A percentile compares a stretch with the other conserved stretches of the same genome.
phyloP scores from a whole-genome alignment of 345 rosid genomes.

The Populus davidiana region DNA sequence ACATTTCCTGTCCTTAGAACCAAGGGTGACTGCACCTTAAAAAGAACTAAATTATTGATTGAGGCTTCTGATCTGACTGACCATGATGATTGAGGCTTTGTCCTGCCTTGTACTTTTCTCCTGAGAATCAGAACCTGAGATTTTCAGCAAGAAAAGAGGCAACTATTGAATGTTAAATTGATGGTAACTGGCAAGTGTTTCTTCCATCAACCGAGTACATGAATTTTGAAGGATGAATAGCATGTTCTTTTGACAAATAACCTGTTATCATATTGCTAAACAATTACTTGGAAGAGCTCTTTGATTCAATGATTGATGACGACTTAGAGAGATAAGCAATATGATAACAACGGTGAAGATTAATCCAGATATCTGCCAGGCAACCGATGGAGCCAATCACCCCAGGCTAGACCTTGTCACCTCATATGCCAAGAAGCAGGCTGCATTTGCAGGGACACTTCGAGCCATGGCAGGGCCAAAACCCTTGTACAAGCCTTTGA shows the following conservation, averaged over 20 bases:
- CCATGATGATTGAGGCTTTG: not conserved
- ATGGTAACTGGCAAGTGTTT: slow-evolving; percentile 13
- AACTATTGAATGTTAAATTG: not conserved
- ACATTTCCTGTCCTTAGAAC: not conserved
- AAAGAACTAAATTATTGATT: not conserved
- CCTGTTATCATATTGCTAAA: slow-evolving; percentile 14
- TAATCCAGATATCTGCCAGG: not conserved
- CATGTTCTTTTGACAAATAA: not conserved
- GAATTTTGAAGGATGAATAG: slow-evolving; percentile 7
- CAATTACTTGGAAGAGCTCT: slow-evolving; percentile 1
- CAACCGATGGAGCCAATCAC: slow-evolving; percentile 22
- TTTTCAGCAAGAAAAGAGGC: not conserved
- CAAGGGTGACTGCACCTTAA: not conserved
- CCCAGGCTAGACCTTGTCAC: slow-evolving; percentile 80
- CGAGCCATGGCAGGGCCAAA: slow-evolving; percentile 95
- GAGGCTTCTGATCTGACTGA: not conserved
- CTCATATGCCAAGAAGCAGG: slow-evolving; percentile 93
- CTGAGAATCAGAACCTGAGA: not conserved
- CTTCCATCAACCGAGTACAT: slow-evolving; percentile 1
- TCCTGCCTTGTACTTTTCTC: not conserved
- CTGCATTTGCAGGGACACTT: slow-evolving; percentile 97
- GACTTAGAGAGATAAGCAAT: slow-evolving; percentile 3
- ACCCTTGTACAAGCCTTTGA: slow-evolving; percentile 92
- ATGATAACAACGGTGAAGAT: slow-evolving; percentile 9
- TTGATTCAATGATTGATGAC: slow-evolving; percentile 12